Base-by-base conservation (phyloP, 2,329 filamentous ascomycete genomes). In the Hypoxylon sp. region DNA sequence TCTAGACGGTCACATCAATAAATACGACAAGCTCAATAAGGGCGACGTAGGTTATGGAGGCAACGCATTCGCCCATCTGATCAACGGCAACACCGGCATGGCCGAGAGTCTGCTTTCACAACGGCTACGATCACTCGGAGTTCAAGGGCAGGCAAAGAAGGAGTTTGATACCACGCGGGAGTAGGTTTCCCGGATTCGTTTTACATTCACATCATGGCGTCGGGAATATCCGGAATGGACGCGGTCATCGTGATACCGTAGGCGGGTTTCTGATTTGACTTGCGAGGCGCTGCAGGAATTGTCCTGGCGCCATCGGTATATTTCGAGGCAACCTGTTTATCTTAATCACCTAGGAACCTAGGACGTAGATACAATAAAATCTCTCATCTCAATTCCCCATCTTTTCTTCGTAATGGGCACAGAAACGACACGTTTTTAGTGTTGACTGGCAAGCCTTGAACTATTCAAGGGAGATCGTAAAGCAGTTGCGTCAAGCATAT, bases 81-180 rank as follows among this genome's bases (percentile, higher is more conserved):
- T 71, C 26, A 71, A 74, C 64, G 76, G 76, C 29, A 73, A 73
- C 58, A 68, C 74, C 2, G 77, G 73, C n/a, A 75, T 75, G 1
- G 79, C 83, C 3, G 88, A 91, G 67, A 85, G 90, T 2, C 74
- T 95, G 13, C 76, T 95, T 13, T 90, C 90, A 9, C 86, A 86
- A 70, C 82, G 86, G 54, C 75, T 94, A 40, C 82, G 86, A 63
- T 83, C 85, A 4, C 75, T 91, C 4, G 88, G 86, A 31, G 79
- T 80, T 20, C 73, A 80, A 55, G 63, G 62, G 21, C 52, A 57
- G 17, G 56, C 37, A 21, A 47, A 46, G 3, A 42, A 52, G 58
- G 55, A 59, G 17, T 51, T 51, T 18, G 33, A 31, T 18, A 27
- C 45, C 26, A 50, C 49, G 58, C 48, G 59, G 46, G 61, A 64